These are phyloP conservation scores for Collariella sp. DNA, from an alignment of 495 filamentous ascomycete genomes.

Conservation along the genomic window DNA sequence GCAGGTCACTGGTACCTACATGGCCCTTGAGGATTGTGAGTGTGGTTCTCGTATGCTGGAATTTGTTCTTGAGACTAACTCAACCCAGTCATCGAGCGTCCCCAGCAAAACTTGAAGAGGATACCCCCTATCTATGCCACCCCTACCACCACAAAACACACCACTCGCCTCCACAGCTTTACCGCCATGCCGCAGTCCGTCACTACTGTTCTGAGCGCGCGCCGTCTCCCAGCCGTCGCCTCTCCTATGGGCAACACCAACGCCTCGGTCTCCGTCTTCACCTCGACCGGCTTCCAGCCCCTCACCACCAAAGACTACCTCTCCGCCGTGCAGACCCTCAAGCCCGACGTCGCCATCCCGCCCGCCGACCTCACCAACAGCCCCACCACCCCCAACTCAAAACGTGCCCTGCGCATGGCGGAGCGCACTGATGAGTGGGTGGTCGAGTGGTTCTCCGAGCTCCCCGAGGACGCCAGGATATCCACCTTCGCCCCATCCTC, in stretches of 20 bases:
- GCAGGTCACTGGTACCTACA: constrained; percentile 58
- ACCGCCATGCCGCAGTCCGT: constrained; percentile 46
- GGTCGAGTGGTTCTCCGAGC: constrained; percentile 56
- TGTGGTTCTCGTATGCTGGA: not conserved
- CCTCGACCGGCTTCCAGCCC: constrained; percentile 70
- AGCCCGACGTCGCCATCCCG: constrained; percentile 73
- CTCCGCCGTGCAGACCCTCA: constrained; percentile 49
- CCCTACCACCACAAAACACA: constrained; percentile 25
- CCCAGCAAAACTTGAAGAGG: constrained; percentile 34
- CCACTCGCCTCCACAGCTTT: constrained; percentile 62
- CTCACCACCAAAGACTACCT: constrained; percentile 61
- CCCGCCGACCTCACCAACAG: constrained; percentile 66
- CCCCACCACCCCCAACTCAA: constrained; percentile 47
- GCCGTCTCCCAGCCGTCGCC: constrained; percentile 65
- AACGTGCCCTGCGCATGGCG: constrained; percentile 71
- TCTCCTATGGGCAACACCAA: constrained; percentile 67
- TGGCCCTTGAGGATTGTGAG: constrained; percentile 91
- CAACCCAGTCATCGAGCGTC: constrained; percentile 66
- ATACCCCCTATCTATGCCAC: constrained; percentile 36
- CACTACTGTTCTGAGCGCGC: constrained; percentile 68
- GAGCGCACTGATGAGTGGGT: constrained; percentile 80
- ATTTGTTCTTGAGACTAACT: constrained; percentile 19
- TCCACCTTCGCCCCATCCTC: constrained; percentile 73
- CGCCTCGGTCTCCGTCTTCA: constrained; percentile 64
- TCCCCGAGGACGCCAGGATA: constrained; percentile 32